A percentile compares a stretch with the other conserved stretches of the same genome.
phyloP scores from a whole-genome alignment of 352 stramenopile species.

The Phytophthora crassamura region DNA sequence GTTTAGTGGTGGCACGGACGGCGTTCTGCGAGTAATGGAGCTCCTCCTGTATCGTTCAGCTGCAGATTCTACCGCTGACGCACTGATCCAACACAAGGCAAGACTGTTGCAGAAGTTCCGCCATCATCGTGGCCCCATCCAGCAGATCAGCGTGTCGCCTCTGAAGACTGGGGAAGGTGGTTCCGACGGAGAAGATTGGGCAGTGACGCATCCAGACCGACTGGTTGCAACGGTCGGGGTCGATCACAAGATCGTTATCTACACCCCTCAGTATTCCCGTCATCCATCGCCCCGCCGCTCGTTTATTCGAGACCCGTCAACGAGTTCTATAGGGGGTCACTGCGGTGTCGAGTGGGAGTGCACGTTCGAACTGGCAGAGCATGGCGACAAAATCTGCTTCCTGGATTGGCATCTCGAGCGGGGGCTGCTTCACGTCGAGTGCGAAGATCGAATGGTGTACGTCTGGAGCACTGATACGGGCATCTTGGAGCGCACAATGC shows the following conservation, averaged over 20 bases:
- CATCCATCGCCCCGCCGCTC: conserved; percentile 33
- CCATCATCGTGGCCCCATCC: conserved; percentile 66
- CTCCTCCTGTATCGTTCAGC: conserved; percentile 43
- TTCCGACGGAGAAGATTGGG: conserved; percentile 23
- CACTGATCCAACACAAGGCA: conserved; percentile 47
- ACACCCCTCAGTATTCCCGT: conserved; percentile 59
- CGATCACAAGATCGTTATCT: conserved; percentile 68
- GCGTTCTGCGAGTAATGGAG: conserved; percentile 63
- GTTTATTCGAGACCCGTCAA: conserved; percentile 10
- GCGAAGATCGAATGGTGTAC: conserved; percentile 77
- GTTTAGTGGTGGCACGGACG: conserved; percentile 73
- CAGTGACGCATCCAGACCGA: conserved; percentile 50
- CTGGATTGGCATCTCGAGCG: conserved; percentile 74
- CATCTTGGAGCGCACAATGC: conserved; percentile 71
- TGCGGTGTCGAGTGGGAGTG: conserved; percentile 64
- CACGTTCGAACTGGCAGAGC: conserved; percentile 65
- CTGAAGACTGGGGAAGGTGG: conserved; percentile 19
- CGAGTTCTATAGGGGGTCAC: not conserved
- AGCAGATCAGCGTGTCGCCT: conserved; percentile 71
- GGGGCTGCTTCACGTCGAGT: conserved; percentile 70
- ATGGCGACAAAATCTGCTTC: conserved; percentile 55
- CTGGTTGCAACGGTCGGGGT: conserved; percentile 67
- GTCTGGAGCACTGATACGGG: conserved; percentile 85
- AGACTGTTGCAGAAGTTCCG: conserved; percentile 59
- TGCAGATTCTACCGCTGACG: conserved; percentile 12